Evolutionary conservation across 129 eudicot genomes (phyloP).

Genomic region (Silybum marianum): DNA sequence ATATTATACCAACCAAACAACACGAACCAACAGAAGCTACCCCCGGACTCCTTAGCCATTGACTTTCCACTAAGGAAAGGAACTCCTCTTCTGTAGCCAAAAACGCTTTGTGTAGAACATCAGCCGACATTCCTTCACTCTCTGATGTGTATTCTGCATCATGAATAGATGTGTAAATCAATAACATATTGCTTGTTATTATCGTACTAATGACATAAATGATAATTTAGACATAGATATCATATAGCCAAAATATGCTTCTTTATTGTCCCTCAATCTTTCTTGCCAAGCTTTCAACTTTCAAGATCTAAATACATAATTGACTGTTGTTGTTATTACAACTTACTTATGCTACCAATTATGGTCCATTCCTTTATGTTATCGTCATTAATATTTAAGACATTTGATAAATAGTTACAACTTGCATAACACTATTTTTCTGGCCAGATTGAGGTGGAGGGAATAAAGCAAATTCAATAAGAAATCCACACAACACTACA

Average conservation of each 20-base stretch:
- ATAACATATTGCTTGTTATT: not conserved
- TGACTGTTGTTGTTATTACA: not conserved
- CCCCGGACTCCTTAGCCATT: slow-evolving; percentile 49
- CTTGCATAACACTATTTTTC: not conserved
- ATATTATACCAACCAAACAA: slow-evolving; percentile 63
- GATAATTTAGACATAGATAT: slow-evolving; percentile 7
- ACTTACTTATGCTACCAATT: not conserved
- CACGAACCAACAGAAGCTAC: slow-evolving; percentile 78
- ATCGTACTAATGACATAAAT: not conserved
- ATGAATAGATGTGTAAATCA: slow-evolving; percentile 40
- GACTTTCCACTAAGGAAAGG: slow-evolving; percentile 40
- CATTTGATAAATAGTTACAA: not conserved
- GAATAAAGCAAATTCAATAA: not conserved
- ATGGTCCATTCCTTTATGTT: slow-evolving; percentile 3
- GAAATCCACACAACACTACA: not conserved
- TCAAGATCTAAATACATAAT: not conserved
- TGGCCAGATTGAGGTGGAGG: not conserved
- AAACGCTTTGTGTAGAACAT: slow-evolving; percentile 54
- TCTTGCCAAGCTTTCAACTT: slow-evolving; percentile 2
- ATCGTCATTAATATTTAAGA: not conserved
- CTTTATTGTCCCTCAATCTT: not conserved
- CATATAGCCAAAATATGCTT: not conserved
- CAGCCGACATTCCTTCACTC: slow-evolving; percentile 52
- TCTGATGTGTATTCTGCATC: slow-evolving; percentile 60
- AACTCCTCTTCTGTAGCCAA: slow-evolving; percentile 58